Evolutionary conservation across 345 rosid species (phyloP), one percentile per base, ranked within the genome.

Genomic region (Gossypium turneri): DNA sequence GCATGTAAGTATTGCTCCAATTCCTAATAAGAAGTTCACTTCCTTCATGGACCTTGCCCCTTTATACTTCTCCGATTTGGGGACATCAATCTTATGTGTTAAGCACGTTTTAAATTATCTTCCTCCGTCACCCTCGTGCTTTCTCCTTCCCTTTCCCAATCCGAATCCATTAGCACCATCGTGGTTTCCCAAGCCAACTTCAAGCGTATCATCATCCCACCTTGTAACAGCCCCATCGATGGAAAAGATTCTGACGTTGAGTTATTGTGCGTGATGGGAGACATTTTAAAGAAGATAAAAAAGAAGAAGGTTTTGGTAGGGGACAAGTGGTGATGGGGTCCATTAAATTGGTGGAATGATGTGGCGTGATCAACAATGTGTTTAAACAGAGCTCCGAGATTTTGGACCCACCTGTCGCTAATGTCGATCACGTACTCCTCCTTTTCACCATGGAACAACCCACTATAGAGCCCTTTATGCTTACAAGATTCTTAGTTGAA

Each of bases 121-220:
- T 88, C 98, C 47, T 83, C 92, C 15, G 87, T 91, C 12, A 72
- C 92, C 3, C 90, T 92, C 12, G 78, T 82, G n/a, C 96, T 89
- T 68, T 87, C 93, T 0, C 88, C n/a, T 81, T 44, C 10, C 89
- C 86, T 19, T 25, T 81, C 88, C 50, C 88, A 88, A 1, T 89
- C 89, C 17, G 92, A 92, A 72, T 92, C 98, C 19, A 77, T 89
- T 72, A 97, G 94, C 43, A 87, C 86, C 4, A 94, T 92, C 2
- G 91, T 88, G 25, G 88, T 94, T 1, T 87, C 97, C 25, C 98
- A 94, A 77, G 98, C 98, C 7, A 94, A 94, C 83, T 94, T 90
- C 82, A 94, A 92, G 98, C 92, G 97, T 51, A 97, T 94, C 67
- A 79, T 90, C 41, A 88, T 92, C 65, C 84, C 74, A 12, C 76